Conservation (phyloP, 2,329 filamentous ascomycete species). For the Microdochium trichocladiopsis region DNA sequence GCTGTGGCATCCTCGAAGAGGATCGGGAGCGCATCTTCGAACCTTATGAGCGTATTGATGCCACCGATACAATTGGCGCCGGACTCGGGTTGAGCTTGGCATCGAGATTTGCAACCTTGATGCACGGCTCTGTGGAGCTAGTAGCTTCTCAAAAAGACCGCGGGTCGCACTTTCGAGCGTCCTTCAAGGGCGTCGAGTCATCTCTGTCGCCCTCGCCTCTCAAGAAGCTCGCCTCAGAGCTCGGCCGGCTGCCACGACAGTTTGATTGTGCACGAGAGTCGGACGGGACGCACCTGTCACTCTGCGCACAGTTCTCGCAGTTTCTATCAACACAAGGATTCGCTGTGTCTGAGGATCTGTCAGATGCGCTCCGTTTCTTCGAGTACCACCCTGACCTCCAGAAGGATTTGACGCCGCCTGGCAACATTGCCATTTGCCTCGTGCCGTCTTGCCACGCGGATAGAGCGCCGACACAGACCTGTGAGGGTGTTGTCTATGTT, state of each 20-base stretch:
- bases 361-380: not conserved
- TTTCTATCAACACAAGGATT: not conserved
- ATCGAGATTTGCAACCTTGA: conserved; percentile 28
- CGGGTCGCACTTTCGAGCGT: conserved; percentile 31
- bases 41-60: conserved; percentile 30
- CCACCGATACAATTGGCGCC: conserved; percentile 26
- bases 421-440: not conserved
- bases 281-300: not conserved
- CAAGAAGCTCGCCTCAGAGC: not conserved
- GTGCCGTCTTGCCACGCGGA: not conserved
- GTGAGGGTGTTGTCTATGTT: conserved; percentile 1
- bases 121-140: conserved; percentile 28
- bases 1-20: conserved; percentile 25
- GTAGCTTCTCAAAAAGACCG: conserved; percentile 23
- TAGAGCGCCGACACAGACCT: not conserved
- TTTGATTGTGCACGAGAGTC: not conserved
- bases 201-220: not conserved
- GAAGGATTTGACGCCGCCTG: not conserved
- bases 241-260: not conserved
- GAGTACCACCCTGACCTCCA: not conserved
- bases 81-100: conserved; percentile 35
- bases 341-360: not conserved
- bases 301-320: not conserved
- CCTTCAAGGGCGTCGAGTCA: conserved; percentile 3
- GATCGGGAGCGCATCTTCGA: conserved; percentile 31